Conservation (phyloP, 495 filamentous ascomycete genomes). For the Hapsidospora chrysogenum region DNA sequence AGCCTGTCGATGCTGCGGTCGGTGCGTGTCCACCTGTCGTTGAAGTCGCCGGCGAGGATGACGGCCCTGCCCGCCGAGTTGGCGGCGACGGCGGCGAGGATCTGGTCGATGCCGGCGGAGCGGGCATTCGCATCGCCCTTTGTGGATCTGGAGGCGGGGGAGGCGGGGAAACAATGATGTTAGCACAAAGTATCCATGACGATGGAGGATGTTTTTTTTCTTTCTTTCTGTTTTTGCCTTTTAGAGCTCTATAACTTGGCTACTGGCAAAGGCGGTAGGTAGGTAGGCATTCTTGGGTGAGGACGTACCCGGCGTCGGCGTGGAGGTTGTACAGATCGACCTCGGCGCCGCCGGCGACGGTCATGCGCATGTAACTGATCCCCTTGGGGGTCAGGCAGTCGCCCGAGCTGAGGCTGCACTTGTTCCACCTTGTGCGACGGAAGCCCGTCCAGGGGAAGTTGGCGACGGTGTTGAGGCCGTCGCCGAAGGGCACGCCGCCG, state of each 20-base stretch:
- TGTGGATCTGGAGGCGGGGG: slow-evolving; percentile 23
- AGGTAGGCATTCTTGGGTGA: too few relatives aligned
- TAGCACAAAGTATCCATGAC: neutral
- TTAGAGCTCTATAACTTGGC: neutral
- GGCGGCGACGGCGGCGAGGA: slow-evolving; percentile 33
- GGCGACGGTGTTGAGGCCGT: slow-evolving; percentile 42
- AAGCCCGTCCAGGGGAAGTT: slow-evolving; percentile 38
- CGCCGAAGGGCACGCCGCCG: slow-evolving; percentile 42
- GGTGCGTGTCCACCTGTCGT: slow-evolving; percentile 36
- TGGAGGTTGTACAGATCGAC: slow-evolving; percentile 47
- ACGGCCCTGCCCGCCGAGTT: slow-evolving; percentile 39
- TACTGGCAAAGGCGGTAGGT: too few relatives aligned
- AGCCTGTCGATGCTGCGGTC: slow-evolving; percentile 34
- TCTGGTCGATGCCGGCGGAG: slow-evolving; percentile 36
- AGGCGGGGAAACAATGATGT: neutral
- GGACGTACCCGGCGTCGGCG: slow-evolving; percentile 34
- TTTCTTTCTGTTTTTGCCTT: neutral
- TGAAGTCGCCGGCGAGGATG: slow-evolving; percentile 41
- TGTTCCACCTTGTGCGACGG: slow-evolving; percentile 37
- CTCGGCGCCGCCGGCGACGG: slow-evolving; percentile 23
- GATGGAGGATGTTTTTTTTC: neutral
- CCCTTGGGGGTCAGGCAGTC: slow-evolving; percentile 53
- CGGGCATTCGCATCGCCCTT: slow-evolving; percentile 29
- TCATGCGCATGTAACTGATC: slow-evolving; percentile 40
- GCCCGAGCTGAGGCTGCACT: slow-evolving; percentile 34